Percentiles rank a stretch among this genome's conserved stretches.
phyloP scores from a whole-genome alignment of 140 eudicot species.

The Cichorium intybus region DNA sequence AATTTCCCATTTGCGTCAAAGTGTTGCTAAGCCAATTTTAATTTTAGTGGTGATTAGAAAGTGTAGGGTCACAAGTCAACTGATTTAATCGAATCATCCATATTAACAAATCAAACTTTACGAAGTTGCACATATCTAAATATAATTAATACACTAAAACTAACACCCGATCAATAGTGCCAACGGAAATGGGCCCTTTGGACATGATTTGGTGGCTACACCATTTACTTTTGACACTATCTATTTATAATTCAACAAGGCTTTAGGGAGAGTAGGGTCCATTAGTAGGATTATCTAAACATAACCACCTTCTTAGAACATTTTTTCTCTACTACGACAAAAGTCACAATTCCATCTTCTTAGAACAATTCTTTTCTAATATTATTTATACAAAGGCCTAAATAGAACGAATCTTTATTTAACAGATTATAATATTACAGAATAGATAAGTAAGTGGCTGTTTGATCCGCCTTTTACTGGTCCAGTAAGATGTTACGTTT shows the following conservation, averaged over 20 bases:
- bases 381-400: not conserved
- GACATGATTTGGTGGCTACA: constrained; percentile 25
- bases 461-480: no score
- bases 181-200: constrained; percentile 19
- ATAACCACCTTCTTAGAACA: constrained; percentile 13
- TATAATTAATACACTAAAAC: constrained; percentile 13
- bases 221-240: constrained; percentile 21
- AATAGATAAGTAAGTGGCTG: no score
- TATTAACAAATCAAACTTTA: constrained; percentile 15
- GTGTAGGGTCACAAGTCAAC: constrained; percentile 37
- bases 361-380: not conserved
- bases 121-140: constrained; percentile 6
- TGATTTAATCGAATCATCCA: constrained; percentile 26
- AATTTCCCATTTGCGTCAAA: constrained; percentile 34
- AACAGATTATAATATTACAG: not conserved
- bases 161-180: constrained; percentile 12
- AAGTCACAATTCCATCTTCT: not conserved
- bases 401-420: not conserved
- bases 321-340: not conserved
- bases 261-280: constrained; percentile 10
- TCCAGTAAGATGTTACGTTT: no score
- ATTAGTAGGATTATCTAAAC: not conserved
- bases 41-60: constrained; percentile 36
- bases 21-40: constrained; percentile 23
- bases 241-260: constrained; percentile 11